Percentiles rank a stretch among this genome's conserved stretches.
These are phyloP conservation scores for Fusarium fracticaudum DNA, from an alignment of 2,329 filamentous ascomycete species.

Conservation along the genomic window DNA sequence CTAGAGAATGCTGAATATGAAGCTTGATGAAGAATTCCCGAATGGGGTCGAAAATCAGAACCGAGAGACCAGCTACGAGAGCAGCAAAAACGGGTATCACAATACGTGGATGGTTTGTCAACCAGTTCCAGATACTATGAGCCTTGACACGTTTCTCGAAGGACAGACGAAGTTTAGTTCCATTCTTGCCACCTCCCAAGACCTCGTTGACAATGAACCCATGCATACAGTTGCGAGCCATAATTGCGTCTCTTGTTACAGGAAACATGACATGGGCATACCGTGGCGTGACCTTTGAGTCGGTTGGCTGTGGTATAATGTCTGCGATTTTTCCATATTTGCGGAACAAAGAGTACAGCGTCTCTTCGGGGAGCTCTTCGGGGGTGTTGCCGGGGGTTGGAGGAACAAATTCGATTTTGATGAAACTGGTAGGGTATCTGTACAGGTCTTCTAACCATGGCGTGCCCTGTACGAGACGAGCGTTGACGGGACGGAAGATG, in stretches of 20 bases:
- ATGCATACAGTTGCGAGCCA: conserved; percentile 93
- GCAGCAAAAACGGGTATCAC: conserved; percentile 86
- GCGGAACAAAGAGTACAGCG: conserved; percentile 86
- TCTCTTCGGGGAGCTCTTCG: conserved; percentile 85
- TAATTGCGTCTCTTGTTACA: conserved; percentile 77
- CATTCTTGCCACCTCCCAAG: conserved; percentile 76
- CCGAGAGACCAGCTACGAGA: conserved; percentile 81
- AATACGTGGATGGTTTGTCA: conserved; percentile 85
- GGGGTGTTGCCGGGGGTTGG: conserved; percentile 74
- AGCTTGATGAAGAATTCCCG: conserved; percentile 91
- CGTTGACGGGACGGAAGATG: conserved; percentile 76
- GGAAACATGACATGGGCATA: conserved; percentile 84
- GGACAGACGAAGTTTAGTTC: conserved; percentile 81
- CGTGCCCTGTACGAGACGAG: conserved; percentile 79
- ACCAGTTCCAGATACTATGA: conserved; percentile 87
- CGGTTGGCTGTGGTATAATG: conserved; percentile 82
- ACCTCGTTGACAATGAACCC: conserved; percentile 77
- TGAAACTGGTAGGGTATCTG: conserved; percentile 76
- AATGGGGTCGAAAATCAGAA: conserved; percentile 93
- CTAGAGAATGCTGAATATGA: conserved; percentile 82
- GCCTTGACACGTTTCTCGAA: conserved; percentile 83
- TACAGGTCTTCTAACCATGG: conserved; percentile 96
- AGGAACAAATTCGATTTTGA: conserved; percentile 88
- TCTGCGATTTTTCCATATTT: conserved; percentile 91
- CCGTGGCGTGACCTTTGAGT: conserved; percentile 85